Evolutionary conservation across 441 rosid genomes (phyloP).

Genomic region (Macaranga tanarius): DNA sequence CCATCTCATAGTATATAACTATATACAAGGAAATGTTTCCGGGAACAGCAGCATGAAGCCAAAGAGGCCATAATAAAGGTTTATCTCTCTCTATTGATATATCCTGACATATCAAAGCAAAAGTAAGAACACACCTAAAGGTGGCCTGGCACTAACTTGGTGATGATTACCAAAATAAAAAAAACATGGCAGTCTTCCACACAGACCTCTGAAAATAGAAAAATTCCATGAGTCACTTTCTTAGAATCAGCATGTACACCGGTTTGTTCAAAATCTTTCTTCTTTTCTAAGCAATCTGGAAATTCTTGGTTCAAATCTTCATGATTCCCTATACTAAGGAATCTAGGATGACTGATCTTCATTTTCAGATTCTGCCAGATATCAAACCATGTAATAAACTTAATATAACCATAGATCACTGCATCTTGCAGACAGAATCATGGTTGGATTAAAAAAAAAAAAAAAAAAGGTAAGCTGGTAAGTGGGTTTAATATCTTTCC

Average conservation of each 20-base stretch:
- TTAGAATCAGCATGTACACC: conserved; percentile 32
- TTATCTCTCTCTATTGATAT: conserved; percentile 49
- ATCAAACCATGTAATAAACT: conserved; percentile 13
- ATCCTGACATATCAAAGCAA: conserved; percentile 51
- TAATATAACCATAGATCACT: conserved; percentile 1
- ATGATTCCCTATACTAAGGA: conserved; percentile 54
- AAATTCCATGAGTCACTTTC: conserved; percentile 44
- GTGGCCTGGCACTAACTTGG: conserved; percentile 21
- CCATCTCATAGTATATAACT: conserved; percentile 85
- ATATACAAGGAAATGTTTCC: conserved; percentile 66
- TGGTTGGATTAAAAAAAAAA: too few relatives aligned
- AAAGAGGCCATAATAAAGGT: conserved; percentile 82
- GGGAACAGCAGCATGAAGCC: conserved; percentile 94
- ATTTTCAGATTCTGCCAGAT: conserved; percentile 82
- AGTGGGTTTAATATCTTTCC: not conserved
- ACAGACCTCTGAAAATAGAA: conserved; percentile 85
- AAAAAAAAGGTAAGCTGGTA: not conserved
- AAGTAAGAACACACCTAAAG: conserved; percentile 27
- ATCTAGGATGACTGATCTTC: conserved; percentile 89
- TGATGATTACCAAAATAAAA: conserved; percentile 20
- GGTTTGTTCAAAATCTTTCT: conserved; percentile 36
- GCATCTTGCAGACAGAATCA: conserved; percentile 4
- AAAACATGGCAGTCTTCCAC: conserved; percentile 24
- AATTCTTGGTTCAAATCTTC: conserved; percentile 49
- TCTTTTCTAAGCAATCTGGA: conserved; percentile 76